These are phyloP conservation scores for Aegilops umbellulata DNA, from an alignment of 176 grass and related monocot species.

Conservation along the genomic window DNA sequence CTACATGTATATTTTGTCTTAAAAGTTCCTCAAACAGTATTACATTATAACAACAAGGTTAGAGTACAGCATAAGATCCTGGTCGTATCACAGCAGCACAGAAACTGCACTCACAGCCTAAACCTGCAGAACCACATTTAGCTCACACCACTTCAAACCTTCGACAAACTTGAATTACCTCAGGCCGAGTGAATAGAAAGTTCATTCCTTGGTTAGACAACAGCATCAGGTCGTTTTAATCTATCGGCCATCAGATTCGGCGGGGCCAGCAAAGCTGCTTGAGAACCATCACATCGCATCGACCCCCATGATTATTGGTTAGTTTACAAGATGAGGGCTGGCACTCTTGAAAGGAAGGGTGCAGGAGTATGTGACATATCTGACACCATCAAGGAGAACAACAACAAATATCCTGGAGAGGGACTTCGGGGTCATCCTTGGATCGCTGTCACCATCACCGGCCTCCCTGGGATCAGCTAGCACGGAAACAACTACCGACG, in stretches of 20 bases:
- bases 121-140: constrained; percentile 20
- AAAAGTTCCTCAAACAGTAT: constrained; percentile 12
- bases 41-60: constrained; percentile 22
- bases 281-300: not conserved
- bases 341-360: constrained; percentile 82
- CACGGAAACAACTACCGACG: constrained; percentile 83
- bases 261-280: not conserved
- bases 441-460: constrained; percentile 72
- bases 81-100: constrained; percentile 16
- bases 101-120: constrained; percentile 16
- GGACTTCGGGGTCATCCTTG: constrained; percentile 59
- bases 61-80: constrained; percentile 19
- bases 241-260: not conserved
- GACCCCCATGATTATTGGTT: constrained; percentile 26
- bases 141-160: constrained; percentile 33
- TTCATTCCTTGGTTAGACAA: constrained; percentile 33
- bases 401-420: constrained; percentile 92
- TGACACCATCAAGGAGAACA: constrained; percentile 81
- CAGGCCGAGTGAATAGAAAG: constrained; percentile 31
- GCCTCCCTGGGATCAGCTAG: constrained; percentile 92
- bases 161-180: constrained; percentile 40
- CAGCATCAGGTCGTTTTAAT: constrained; percentile 16
- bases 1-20: constrained; percentile 15
- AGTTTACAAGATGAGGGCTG: constrained; percentile 79
- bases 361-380: constrained; percentile 98